phyloP scores from a whole-genome alignment of 2,329 filamentous ascomycete species.

The Pseudogymnoascus sp. region DNA sequence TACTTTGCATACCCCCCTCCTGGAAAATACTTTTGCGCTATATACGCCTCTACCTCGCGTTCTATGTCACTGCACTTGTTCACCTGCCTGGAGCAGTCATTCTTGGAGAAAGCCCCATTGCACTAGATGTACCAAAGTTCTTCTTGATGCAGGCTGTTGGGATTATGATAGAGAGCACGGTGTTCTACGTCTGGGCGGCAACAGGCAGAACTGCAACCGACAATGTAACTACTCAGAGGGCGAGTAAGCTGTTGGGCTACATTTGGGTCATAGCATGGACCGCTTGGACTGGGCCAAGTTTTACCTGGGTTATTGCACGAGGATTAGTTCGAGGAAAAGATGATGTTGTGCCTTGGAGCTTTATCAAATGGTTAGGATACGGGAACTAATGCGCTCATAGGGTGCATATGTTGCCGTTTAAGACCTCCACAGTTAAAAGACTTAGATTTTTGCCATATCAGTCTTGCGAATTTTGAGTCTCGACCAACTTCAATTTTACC shows the following conservation, averaged over 20 bases:
- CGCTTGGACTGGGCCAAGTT: not conserved
- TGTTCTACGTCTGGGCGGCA: not conserved
- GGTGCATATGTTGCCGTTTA: not conserved
- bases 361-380: not conserved
- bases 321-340: not conserved
- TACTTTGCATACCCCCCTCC: not conserved
- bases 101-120: not conserved
- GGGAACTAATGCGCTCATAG: not conserved
- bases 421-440: not conserved
- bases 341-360: conserved; percentile 1
- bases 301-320: not conserved
- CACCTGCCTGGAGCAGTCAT: not conserved
- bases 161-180: not conserved
- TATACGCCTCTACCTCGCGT: not conserved
- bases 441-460: not conserved
- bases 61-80: not conserved
- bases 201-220: not conserved
- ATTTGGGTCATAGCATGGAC: not conserved
- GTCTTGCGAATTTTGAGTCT: not conserved
- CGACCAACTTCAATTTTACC: not conserved
- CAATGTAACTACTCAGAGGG: not conserved
- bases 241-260: not conserved
- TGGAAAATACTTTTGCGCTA: not conserved
- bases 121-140: not conserved
- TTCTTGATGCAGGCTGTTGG: conserved; percentile 1